These are phyloP conservation scores for Plasmodium gaboni DNA, from an alignment of 169 alveolate genomes.

Conservation along the genomic window DNA sequence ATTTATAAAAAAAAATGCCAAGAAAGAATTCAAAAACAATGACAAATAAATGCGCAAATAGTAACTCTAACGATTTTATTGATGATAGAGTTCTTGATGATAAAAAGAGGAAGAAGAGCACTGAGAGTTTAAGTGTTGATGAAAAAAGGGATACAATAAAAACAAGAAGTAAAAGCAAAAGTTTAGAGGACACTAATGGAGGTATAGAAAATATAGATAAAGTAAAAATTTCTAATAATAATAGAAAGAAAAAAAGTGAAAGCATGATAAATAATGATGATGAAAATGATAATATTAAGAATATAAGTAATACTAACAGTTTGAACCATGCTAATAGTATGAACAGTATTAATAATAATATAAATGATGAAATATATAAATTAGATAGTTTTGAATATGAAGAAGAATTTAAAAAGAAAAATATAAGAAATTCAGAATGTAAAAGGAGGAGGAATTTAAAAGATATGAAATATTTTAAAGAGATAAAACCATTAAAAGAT, in stretches of 20 bases:
- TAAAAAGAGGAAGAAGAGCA: slow-evolving; percentile 3
- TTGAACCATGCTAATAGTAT: background rate
- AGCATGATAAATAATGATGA: background rate
- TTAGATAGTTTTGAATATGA: background rate
- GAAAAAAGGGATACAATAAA: background rate
- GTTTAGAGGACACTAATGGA: background rate
- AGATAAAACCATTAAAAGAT: slow-evolving; percentile 12
- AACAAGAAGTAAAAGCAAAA: slow-evolving; percentile 16
- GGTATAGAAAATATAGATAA: background rate
- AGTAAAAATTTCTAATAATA: background rate
- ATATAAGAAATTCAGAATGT: slow-evolving; percentile 19
- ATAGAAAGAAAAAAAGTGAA: background rate
- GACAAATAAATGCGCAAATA: slow-evolving; percentile 6
- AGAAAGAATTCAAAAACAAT: slow-evolving; percentile 10
- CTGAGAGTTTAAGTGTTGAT: background rate
- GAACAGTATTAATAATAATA: slow-evolving; percentile 1
- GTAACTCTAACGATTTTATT: slow-evolving; percentile 10
- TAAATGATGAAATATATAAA: slow-evolving; percentile 14
- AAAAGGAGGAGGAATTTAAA: slow-evolving; percentile 21
- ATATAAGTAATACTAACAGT: background rate
- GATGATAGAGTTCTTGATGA: background rate
- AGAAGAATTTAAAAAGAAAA: slow-evolving; percentile 1
- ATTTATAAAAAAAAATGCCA: slow-evolving; percentile 46
- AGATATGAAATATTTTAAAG: slow-evolving; percentile 36
- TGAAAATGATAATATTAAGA: background rate